phyloP scores from a whole-genome alignment of 106 monocot genomes.

The Cymbidium sinense region DNA sequence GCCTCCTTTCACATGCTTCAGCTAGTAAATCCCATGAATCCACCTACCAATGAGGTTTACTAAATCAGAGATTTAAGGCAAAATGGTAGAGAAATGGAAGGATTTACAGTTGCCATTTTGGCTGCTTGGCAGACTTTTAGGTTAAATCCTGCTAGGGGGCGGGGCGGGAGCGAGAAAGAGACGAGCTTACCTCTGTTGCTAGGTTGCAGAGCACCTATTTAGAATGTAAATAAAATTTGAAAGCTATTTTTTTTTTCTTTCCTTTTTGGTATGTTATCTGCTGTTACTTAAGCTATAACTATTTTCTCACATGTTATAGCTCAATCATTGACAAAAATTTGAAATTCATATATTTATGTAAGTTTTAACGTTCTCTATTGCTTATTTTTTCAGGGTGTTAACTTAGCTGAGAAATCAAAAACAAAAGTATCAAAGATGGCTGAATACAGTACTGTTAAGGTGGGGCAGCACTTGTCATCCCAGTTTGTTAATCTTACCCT shows the following conservation, averaged over 20 bases:
- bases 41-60: no score
- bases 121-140: no score
- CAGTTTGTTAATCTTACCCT: slow-evolving; percentile 21
- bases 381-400: slow-evolving; percentile 29
- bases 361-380: not conserved
- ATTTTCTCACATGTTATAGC: not conserved
- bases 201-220: not conserved
- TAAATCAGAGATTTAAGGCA: no score
- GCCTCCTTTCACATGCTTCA: no score
- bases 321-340: not conserved
- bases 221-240: no score
- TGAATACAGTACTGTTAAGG: slow-evolving; percentile 25
- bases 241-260: not conserved
- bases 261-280: not conserved
- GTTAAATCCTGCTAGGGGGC: no score
- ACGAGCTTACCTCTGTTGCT: no score
- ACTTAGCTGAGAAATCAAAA: slow-evolving; percentile 48
- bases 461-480: slow-evolving; percentile 22
- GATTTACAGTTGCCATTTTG: no score
- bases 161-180: no score
- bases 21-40: no score
- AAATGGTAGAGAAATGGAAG: no score
- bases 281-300: not conserved
- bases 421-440: slow-evolving; percentile 35
- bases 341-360: not conserved